These are phyloP conservation scores for Hansenula sp. DNA, from an alignment of 1,139 yeast genomes.

Conservation along the genomic window DNA sequence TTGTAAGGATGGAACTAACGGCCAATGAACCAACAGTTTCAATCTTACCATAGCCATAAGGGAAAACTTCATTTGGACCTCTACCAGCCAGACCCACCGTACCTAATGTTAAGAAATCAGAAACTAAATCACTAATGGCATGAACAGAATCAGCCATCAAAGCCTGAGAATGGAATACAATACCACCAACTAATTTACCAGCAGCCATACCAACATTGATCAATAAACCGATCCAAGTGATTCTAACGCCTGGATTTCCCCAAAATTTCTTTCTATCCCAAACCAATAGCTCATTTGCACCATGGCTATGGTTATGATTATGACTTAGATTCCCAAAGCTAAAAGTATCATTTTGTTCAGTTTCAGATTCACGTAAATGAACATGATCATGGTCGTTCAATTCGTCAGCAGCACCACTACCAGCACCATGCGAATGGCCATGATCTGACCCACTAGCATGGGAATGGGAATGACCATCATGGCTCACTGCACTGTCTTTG, in stretches of 20 bases:
- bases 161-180: constrained; percentile 91
- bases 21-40: constrained; percentile 90
- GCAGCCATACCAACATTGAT: constrained; percentile 84
- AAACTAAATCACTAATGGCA: constrained; percentile 83
- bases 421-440: constrained; percentile 22
- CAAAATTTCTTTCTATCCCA: constrained; percentile 35
- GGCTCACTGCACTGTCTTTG: background rate
- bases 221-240: constrained; percentile 86
- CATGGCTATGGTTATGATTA: constrained; percentile 29
- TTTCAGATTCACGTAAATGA: constrained; percentile 34
- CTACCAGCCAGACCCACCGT: constrained; percentile 78
- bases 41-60: constrained; percentile 88
- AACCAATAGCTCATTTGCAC: constrained; percentile 33
- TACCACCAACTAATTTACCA: constrained; percentile 85
- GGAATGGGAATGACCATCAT: constrained; percentile 23
- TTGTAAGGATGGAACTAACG: constrained; percentile 74
- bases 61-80: constrained; percentile 64
- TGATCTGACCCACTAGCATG: constrained; percentile 18
- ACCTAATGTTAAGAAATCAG: constrained; percentile 83
- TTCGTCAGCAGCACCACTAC: constrained; percentile 10
- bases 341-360: constrained; percentile 31
- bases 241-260: constrained; percentile 82
- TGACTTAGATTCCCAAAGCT: constrained; percentile 28
- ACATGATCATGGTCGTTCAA: constrained; percentile 31
- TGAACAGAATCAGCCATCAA: constrained; percentile 92